phyloP scores from a whole-genome alignment of 2,329 filamentous ascomycete genomes.

The Rasamsonia emersonii region DNA sequence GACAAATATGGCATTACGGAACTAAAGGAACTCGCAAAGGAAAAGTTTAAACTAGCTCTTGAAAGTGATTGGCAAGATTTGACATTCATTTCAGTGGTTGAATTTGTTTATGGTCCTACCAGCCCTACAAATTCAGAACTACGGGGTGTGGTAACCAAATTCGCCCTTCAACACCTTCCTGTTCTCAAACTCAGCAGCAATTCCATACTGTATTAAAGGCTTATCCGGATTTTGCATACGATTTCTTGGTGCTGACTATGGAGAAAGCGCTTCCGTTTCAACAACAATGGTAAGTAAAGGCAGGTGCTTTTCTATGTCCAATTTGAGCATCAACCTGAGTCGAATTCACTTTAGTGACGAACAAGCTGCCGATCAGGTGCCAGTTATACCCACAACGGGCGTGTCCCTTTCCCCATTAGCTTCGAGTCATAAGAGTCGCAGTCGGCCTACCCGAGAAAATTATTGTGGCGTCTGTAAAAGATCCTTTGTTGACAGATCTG shows the following conservation, averaged over 20 bases:
- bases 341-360: conserved; percentile 1
- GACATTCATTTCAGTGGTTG: conserved; percentile 1
- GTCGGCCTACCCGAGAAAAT: neutral
- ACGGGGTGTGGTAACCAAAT: neutral
- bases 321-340: too few relatives aligned
- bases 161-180: neutral
- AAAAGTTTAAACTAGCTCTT: conserved; percentile 1
- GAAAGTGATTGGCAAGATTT: neutral
- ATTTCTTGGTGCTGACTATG: neutral
- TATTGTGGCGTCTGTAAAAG: neutral
- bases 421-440: too few relatives aligned
- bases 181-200: neutral
- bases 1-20: conserved; percentile 1
- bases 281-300: too few relatives aligned
- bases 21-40: conserved; percentile 1
- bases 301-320: too few relatives aligned
- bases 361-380: neutral
- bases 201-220: neutral
- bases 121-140: neutral
- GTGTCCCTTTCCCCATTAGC: neutral
- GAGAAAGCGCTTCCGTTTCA: neutral
- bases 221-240: neutral
- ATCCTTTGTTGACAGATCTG: neutral
- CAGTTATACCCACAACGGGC: too few relatives aligned
- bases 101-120: neutral